Evolutionary conservation across 2,329 filamentous ascomycete genomes (phyloP), one percentile per base, ranked within the genome.

Genomic region (Colletotrichum ledebouriae): DNA sequence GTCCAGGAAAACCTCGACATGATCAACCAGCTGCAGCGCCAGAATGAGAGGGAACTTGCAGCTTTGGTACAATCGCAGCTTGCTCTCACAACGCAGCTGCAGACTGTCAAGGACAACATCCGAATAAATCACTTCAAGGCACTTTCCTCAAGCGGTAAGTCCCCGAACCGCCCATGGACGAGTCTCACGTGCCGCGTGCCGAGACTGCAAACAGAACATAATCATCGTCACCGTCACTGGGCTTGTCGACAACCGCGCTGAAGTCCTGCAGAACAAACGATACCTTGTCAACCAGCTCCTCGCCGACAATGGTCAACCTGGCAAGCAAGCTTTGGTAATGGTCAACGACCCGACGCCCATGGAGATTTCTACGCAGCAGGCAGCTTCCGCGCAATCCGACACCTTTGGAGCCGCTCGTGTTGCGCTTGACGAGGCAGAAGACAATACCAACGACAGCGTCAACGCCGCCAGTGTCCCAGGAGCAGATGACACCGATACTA

Each of bases 101-200:
- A 81, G 69, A 76, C 75, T 22, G 78, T 82, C 73, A 81, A 81
- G 76, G 78, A 81, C 68, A 81, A 80, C 70, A 81, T 81, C 69
- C 77, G 79, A 10, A 63, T 80, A 50, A 82, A 81, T 71, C 77
- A 78, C 67, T 80, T 82, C 72, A 75, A 75, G 70, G 72, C 76
- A 9, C 75, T 80, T 79, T 62, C 69, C 72, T 9, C 75, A 79
- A 72, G 78, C 78, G 4, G 78, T 80, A 71, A 72, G 78, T 74
- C 10, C 25, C 4, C 39, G 4, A 5, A 9, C 10, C 11, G 37
- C 37, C n/a, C 33, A 11, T 5, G 13, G 12, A 22, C 13, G 11
- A 12, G 50, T 42, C 13, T 25, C 10, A 33, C 13, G 20, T 55
- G 15, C 39, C n/a, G 15, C 44, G 7, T 33, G 39, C 63, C 72